phyloP scores from a whole-genome alignment of 2,329 filamentous ascomycete genomes.

The Teratosphaeria nubilosa region DNA sequence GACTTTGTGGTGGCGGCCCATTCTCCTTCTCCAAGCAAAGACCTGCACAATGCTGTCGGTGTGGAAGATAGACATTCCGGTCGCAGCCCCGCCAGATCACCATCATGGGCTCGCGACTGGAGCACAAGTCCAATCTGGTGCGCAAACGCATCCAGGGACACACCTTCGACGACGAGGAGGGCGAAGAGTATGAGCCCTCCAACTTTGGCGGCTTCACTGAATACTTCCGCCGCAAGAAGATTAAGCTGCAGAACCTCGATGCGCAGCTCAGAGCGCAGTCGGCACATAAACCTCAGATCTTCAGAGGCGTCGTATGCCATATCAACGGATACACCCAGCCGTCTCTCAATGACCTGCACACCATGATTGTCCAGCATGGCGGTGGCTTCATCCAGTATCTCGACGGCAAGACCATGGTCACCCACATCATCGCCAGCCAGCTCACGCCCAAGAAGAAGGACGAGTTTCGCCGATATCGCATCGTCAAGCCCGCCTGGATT shows the following conservation, averaged over 20 bases:
- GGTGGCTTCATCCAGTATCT: conserved; percentile 91
- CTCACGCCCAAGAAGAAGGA: conserved; percentile 87
- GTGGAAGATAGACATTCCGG: not conserved
- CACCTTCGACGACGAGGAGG: conserved; percentile 64
- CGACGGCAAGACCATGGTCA: conserved; percentile 87
- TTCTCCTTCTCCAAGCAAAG: not conserved
- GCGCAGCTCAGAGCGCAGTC: conserved; percentile 63
- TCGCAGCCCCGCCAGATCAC: not conserved
- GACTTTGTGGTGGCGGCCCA: not conserved
- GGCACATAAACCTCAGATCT: conserved; percentile 67
- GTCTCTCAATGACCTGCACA: conserved; percentile 78
- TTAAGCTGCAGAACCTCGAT: conserved; percentile 93
- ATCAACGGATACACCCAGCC: conserved; percentile 96
- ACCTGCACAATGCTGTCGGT: not conserved
- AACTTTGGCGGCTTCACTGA: conserved; percentile 82
- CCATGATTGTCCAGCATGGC: conserved; percentile 81
- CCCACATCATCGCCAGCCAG: conserved; percentile 74
- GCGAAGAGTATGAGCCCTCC: conserved; percentile 84
- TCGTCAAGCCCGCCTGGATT: conserved; percentile 92
- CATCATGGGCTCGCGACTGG: conserved; percentile 51
- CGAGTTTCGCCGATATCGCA: conserved; percentile 77
- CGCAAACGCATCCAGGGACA: conserved; percentile 58
- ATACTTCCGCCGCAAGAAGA: conserved; percentile 91
- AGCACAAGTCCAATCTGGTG: conserved; percentile 48
- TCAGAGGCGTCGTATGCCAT: conserved; percentile 81